Base-by-base conservation (phyloP, 305 asterid genomes). In the Stenogyne calaminthoides region DNA sequence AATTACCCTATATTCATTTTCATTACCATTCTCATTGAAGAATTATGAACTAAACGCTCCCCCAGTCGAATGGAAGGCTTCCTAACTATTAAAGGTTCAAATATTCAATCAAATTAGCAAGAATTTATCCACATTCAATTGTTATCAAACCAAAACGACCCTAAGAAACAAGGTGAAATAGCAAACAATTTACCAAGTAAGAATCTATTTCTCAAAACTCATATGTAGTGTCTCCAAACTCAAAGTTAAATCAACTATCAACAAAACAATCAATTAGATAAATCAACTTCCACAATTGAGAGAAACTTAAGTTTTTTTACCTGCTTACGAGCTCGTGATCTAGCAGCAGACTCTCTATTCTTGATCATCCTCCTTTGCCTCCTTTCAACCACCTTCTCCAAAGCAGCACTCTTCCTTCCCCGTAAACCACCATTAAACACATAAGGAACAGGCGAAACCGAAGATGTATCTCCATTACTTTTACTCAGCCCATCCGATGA, bases 301-400 rank as follows among this genome's bases (percentile, higher is more conserved):
- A 68, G 7, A 29, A 19, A 57, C 5, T 10, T 20, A 57, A 20
- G 7, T 59, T 46, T 46, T 32, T 73, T 74, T 78, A 95, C 99
- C 99, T 95, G 99, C 82, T 95, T 95, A 64, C 99, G 96, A 70
- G 99, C 99, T 56, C 99, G 87, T 66, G 99, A 95, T 77, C 98
- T 87, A 27, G 99, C 99, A 74, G 99, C 99, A 6, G 99, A 95
- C 80, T 95, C 98, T 76, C 99, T 70, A 76, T 95, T 92, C n/a
- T 78, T 78, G 0, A 77, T 72, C 81, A 77, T 82, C 82, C 98
- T 89, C 83, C 93, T 90, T 71, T 92, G 99, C 87, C 98, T 90
- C 84, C 99, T 89, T 39, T 95, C 99, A 16, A 92, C 94, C 63
- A 91, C 98, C 81, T 91, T 95, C 81, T 95, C 99, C 85, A 95